A percentile compares a stretch with the other conserved stretches of the same genome.
Conservation (phyloP, 2,329 filamentous ascomycete genomes). For the Calonectria hongkongensis region DNA sequence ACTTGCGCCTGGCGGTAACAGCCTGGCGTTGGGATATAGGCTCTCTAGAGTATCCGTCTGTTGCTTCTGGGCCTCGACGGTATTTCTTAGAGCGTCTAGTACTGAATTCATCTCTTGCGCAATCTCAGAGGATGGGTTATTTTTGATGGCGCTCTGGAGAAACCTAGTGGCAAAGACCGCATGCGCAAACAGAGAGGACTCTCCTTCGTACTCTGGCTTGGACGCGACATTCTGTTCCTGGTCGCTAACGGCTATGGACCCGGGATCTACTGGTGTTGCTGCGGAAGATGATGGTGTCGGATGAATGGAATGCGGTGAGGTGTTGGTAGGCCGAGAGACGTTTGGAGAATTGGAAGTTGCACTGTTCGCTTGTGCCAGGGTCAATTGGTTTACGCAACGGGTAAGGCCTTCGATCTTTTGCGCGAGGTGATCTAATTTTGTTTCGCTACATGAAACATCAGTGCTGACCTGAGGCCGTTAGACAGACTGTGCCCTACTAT, state of each 20-base stretch:
- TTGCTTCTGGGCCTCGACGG: conserved; percentile 41
- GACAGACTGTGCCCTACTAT: conserved; percentile 37
- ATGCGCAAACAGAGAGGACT: conserved; percentile 47
- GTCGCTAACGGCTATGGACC: background rate
- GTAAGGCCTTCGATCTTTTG: conserved; percentile 43
- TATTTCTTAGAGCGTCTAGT: conserved; percentile 40
- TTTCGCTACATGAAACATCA: conserved; percentile 31
- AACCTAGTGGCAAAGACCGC: conserved; percentile 50
- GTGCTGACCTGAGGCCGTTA: background rate
- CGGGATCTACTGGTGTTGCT: conserved; percentile 10
- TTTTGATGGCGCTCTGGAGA: conserved; percentile 48
- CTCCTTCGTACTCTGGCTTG: conserved; percentile 46
- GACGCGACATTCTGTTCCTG: conserved; percentile 19
- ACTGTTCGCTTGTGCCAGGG: background rate
- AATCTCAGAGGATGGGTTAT: conserved; percentile 39
- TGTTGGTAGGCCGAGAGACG: background rate
- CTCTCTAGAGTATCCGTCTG: conserved; percentile 29
- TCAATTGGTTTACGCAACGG: conserved; percentile 27
- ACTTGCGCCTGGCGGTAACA: conserved; percentile 17
- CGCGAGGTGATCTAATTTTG: conserved; percentile 43
- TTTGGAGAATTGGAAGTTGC: background rate
- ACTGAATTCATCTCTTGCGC: conserved; percentile 47
- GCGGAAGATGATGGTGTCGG: conserved; percentile 33
- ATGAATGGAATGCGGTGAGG: conserved; percentile 23
- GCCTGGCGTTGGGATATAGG: conserved; percentile 32